Evolutionary conservation across 2,329 filamentous ascomycete species (phyloP).

Genomic region (Mycosphaerella arachidis): DNA sequence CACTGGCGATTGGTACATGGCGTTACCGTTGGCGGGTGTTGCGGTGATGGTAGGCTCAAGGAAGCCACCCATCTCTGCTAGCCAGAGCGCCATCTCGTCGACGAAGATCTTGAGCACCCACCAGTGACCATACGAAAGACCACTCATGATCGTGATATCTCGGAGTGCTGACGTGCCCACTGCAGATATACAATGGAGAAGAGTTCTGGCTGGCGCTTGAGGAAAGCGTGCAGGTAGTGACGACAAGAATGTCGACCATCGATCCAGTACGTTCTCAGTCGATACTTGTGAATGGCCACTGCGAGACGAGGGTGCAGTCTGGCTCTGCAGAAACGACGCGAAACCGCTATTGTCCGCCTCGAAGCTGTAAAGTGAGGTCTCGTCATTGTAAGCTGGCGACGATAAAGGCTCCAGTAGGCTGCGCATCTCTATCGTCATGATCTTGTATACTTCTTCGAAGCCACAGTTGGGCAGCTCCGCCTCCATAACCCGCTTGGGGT

Average conservation of each 20-base stretch:
- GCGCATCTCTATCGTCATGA: slow-evolving; percentile 58
- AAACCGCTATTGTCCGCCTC: slow-evolving; percentile 40
- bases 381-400: slow-evolving; percentile 34
- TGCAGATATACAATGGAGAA: slow-evolving; percentile 71
- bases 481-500: slow-evolving; percentile 54
- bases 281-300: slow-evolving; percentile 34
- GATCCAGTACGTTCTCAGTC: slow-evolving; percentile 66
- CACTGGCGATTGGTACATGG: slow-evolving; percentile 22
- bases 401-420: slow-evolving; percentile 65
- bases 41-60: slow-evolving; percentile 47
- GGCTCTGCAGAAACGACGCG: slow-evolving; percentile 37
- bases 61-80: slow-evolving; percentile 87
- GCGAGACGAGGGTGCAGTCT: slow-evolving; percentile 23
- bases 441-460: slow-evolving; percentile 53
- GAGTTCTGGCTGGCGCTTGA: slow-evolving; percentile 65
- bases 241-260: slow-evolving; percentile 70
- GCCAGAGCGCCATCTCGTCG: slow-evolving; percentile 88
- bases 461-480: slow-evolving; percentile 53
- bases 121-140: slow-evolving; percentile 82
- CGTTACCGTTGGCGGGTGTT: slow-evolving; percentile 8
- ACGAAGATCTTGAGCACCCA: slow-evolving; percentile 95
- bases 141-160: slow-evolving; percentile 73
- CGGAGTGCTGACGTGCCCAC: slow-evolving; percentile 73
- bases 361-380: slow-evolving; percentile 39
- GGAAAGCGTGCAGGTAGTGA: slow-evolving; percentile 68